phyloP scores from a whole-genome alignment of 192 early-diverging fungal species.

The Chytriomyces sp. region DNA sequence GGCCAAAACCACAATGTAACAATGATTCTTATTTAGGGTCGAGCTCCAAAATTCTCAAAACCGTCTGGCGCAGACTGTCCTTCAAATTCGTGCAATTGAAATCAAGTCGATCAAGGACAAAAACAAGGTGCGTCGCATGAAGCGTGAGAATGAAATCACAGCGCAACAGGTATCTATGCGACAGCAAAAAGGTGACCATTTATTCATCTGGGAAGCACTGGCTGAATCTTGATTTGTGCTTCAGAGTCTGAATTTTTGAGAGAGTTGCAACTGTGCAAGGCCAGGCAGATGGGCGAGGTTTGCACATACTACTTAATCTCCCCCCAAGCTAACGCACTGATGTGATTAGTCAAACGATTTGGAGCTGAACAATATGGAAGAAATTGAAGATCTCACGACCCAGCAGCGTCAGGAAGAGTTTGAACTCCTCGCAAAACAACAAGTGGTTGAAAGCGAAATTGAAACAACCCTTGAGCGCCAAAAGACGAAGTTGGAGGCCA shows the following conservation, averaged over 20 bases:
- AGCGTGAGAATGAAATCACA: constrained; percentile 30
- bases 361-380: constrained; percentile 31
- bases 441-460: constrained; percentile 7
- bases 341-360: constrained; percentile 27
- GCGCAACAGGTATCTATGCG: constrained; percentile 28
- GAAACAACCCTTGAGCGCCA: constrained; percentile 19
- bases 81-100: constrained; percentile 32
- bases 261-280: constrained; percentile 35
- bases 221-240: too few relatives aligned
- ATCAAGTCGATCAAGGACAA: constrained; percentile 33
- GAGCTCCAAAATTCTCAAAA: constrained; percentile 25
- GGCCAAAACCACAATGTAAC: neutral
- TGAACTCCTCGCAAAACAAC: constrained; percentile 26
- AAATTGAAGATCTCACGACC: constrained; percentile 24
- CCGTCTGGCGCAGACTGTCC: constrained; percentile 25
- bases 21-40: constrained; percentile 1
- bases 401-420: constrained; percentile 25
- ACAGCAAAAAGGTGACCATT: constrained; percentile 29
- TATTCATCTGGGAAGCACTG: too few relatives aligned
- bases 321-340: neutral
- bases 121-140: constrained; percentile 25
- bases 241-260: constrained; percentile 34
- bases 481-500: constrained; percentile 9
- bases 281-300: constrained; percentile 29
- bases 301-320: neutral